Conservation (phyloP, 305 asterid genomes). For the Ajuga reptans region DNA sequence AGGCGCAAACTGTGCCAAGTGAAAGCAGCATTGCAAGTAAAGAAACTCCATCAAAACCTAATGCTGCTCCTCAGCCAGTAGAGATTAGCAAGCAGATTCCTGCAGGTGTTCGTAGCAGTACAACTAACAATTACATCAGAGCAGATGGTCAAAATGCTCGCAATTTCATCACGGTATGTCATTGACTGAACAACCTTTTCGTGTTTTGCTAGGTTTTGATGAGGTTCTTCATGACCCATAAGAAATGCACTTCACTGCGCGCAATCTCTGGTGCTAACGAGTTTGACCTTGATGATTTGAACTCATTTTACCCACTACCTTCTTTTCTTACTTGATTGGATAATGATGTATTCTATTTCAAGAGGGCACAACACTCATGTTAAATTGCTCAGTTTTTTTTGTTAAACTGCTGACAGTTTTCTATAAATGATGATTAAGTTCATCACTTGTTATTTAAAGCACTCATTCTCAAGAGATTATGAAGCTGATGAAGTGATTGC, state of each 20-base stretch:
- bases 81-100: slow-evolving; percentile 54
- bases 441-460: neutral
- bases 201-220: neutral
- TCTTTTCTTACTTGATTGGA: neutral
- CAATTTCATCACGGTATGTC: slow-evolving; percentile 54
- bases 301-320: neutral
- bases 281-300: neutral
- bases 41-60: slow-evolving; percentile 40
- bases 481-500: neutral
- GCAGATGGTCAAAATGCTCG: slow-evolving; percentile 55
- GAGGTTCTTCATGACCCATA: neutral
- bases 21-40: slow-evolving; percentile 30
- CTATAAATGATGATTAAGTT: neutral
- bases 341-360: neutral
- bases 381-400: neutral
- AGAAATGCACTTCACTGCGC: neutral
- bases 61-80: slow-evolving; percentile 38
- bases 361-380: neutral
- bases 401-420: neutral
- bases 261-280: neutral
- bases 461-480: neutral
- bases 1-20: slow-evolving; percentile 29
- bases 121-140: slow-evolving; percentile 40
- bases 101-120: slow-evolving; percentile 62
- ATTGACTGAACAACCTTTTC: neutral